phyloP scores from a whole-genome alignment of 1,284 basidiomycete species.

The Marasmius tenuissimus region DNA sequence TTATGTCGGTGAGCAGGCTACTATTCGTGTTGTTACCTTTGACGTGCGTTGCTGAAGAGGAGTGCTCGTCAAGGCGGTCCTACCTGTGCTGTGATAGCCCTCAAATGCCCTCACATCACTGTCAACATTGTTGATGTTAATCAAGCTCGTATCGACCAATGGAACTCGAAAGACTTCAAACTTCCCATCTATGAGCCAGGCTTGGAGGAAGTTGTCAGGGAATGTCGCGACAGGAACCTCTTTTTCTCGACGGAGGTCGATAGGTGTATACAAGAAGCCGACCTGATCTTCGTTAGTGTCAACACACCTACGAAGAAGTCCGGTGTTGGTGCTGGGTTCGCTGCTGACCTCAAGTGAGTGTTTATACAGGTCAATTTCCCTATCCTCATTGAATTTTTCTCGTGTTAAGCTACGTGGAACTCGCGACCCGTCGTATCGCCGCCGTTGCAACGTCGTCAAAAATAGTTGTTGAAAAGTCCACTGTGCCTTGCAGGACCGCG shows the following conservation, averaged over 20 bases:
- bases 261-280: constrained; percentile 89
- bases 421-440: constrained; percentile 95
- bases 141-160: constrained; percentile 91
- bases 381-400: constrained; percentile 5
- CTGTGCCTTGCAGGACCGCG: constrained; percentile 96
- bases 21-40: not conserved
- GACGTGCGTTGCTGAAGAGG: not conserved
- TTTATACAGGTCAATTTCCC: not conserved
- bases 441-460: constrained; percentile 88
- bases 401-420: constrained; percentile 85
- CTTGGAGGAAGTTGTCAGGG: constrained; percentile 89
- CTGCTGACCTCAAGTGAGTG: constrained; percentile 92
- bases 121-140: constrained; percentile 99
- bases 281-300: constrained; percentile 87
- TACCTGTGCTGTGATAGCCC: constrained; percentile 94
- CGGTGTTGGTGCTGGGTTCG: constrained; percentile 96
- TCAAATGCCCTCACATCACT: constrained; percentile 90
- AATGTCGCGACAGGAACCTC: constrained; percentile 90
- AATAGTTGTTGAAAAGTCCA: constrained; percentile 99
- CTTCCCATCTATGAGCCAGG: constrained; percentile 98
- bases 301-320: constrained; percentile 99
- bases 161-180: constrained; percentile 81
- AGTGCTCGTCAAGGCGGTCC: constrained; percentile 66
- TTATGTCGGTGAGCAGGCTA: constrained; percentile 81
- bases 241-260: constrained; percentile 98